Base-by-base conservation (phyloP, 257 asterid species). In the Scutellaria galericulata region DNA sequence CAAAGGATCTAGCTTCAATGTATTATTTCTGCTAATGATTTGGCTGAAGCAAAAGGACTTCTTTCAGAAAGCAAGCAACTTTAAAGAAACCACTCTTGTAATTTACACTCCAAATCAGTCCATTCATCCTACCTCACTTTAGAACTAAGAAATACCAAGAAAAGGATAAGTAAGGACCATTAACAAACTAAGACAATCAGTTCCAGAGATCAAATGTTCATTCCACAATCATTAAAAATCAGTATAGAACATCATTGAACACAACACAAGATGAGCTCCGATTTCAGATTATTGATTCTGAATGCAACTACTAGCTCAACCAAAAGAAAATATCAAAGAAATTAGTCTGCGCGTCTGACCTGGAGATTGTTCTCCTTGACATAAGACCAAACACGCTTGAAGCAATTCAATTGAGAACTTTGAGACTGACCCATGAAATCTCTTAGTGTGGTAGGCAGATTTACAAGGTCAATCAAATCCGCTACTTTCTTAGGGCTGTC, bases 381-480 rank as follows among this genome's bases (percentile, higher is more conserved):
- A 78, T 94, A 90, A 55, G 89, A 80, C 99, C 97, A 94, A 44
- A 89, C 96, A 22, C 80, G 84, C 86, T 57, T 86, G 73, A 94
- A 94, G 82, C 95, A 91, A 70, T 83, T 84, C 73, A 94, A 74
- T 24, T 92, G 99, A 11, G 97, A 89, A 80, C 93, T 87, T 83
- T 88, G 99, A n/a, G 97, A 89, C 79, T 83, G 97, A 22, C 97
- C 99, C 96, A 87, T 83, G 80, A 94, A 94, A 54, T 94, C 96
- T 78, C 97, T 75, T 42, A 94, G 92, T 13, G 85, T 80, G 3
- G 89, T 81, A 57, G 98, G 97, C 51, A 94, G 86, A 73, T 94
- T 94, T 27, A 91, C 91, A 0, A 94, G 83, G 85, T 94, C 97
- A 41, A 94, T 91, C 87, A 94, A 75, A 7, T 83, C 77, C 4